Evolutionary conservation across 495 filamentous ascomycete genomes (phyloP).

Genomic region (Trichoderma parareesei): DNA sequence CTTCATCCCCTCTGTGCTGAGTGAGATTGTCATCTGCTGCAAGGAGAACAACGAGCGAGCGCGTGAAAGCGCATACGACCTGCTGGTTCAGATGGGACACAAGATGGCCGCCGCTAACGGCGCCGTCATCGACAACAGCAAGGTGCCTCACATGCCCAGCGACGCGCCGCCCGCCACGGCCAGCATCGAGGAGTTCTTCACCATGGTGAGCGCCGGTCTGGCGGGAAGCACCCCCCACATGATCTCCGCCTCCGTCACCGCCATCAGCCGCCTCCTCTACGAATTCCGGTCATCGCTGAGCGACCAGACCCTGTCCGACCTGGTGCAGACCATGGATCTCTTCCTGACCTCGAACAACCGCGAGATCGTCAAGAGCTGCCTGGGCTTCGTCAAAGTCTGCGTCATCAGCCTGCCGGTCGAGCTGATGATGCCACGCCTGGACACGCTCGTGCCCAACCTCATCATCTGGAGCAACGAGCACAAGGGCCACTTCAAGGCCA

Average conservation of each 20-base stretch:
- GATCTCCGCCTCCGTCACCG: constrained; percentile 89
- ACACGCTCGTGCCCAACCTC: constrained; percentile 71
- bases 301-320: constrained; percentile 52
- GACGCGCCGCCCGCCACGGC: constrained; percentile 70
- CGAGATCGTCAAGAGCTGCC: constrained; percentile 85
- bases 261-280: constrained; percentile 82
- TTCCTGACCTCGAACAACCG: constrained; percentile 93
- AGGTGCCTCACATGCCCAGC: constrained; percentile 74
- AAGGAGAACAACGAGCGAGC: constrained; percentile 97
- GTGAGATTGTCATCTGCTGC: constrained; percentile 87
- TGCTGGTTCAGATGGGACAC: constrained; percentile 81
- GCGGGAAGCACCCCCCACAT: constrained; percentile 88
- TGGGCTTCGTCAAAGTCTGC: constrained; percentile 95
- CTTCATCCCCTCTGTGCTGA: constrained; percentile 85
- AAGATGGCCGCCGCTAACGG: constrained; percentile 61
- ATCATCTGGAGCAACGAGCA: constrained; percentile 97
- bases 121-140: constrained; percentile 69
- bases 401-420: constrained; percentile 74
- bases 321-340: constrained; percentile 86
- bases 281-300: constrained; percentile 63
- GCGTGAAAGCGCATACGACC: constrained; percentile 76
- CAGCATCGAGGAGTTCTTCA: constrained; percentile 89
- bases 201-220: constrained; percentile 93
- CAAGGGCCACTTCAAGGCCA: constrained; percentile 88
- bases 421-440: constrained; percentile 64